These are phyloP conservation scores for Salicornia ramosissima DNA, from an alignment of 148 eudicot species.

Conservation along the genomic window DNA sequence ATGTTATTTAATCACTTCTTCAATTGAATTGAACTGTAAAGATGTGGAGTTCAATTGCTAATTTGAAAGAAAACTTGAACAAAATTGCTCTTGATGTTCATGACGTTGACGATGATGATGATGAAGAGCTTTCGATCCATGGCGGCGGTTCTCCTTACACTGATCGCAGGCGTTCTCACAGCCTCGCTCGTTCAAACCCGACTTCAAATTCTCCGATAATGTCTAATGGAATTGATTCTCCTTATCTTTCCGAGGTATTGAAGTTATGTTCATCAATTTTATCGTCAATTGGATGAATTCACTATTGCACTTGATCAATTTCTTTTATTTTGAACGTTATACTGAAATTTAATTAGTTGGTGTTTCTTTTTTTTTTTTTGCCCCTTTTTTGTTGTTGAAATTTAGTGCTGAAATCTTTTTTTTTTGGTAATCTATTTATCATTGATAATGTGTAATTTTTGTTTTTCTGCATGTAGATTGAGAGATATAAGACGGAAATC, in stretches of 20 bases:
- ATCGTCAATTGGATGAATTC: neutral
- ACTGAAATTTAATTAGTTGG: neutral
- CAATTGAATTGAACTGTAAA: conserved; percentile 20
- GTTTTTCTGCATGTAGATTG: conserved; percentile 43
- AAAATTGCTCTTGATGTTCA: conserved; percentile 88
- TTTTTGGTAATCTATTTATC: neutral
- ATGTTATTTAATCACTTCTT: neutral
- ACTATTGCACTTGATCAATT: neutral
- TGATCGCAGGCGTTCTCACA: conserved; percentile 57
- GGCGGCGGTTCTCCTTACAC: conserved; percentile 28
- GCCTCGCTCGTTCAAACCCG: conserved; percentile 36
- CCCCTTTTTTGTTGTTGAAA: neutral
- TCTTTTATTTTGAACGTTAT: neutral
- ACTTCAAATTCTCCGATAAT: conserved; percentile 35
- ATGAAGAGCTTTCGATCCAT: conserved; percentile 40
- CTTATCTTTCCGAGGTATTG: conserved; percentile 51
- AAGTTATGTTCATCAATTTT: neutral
- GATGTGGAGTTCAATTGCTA: conserved; percentile 85
- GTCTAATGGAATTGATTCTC: conserved; percentile 55
- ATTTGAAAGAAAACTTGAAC: conserved; percentile 80
- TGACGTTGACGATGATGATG: conserved; percentile 66
- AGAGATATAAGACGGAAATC: conserved; percentile 68
- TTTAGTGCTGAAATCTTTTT: neutral
- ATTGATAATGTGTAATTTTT: neutral
- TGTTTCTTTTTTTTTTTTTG: neutral